Evolutionary conservation across 2,329 filamentous ascomycete genomes (phyloP).

Genomic region (Monilinia fructigena): DNA sequence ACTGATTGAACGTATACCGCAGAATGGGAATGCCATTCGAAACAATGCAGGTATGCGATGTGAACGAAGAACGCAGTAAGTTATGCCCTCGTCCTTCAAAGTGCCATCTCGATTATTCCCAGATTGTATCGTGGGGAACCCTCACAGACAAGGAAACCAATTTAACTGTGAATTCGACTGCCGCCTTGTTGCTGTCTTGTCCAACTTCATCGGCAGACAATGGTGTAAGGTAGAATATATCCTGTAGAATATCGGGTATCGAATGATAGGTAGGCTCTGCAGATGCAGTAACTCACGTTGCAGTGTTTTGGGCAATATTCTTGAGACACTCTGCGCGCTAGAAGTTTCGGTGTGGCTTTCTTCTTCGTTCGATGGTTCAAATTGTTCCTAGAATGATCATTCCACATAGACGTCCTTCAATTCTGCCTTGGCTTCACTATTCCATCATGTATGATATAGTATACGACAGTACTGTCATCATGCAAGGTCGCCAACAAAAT

Average conservation of each 20-base stretch:
- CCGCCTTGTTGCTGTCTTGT: too few species aligned
- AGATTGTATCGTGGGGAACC: constrained; percentile 24
- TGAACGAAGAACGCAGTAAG: constrained; percentile 59
- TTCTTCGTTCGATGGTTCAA: neutral
- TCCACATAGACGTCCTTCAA: constrained; percentile 43
- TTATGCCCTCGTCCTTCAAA: constrained; percentile 16
- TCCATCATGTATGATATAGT: constrained; percentile 84
- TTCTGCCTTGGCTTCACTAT: constrained; percentile 84
- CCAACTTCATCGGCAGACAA: neutral
- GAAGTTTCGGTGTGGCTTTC: neutral
- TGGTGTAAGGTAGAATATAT: neutral
- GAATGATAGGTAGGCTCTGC: neutral
- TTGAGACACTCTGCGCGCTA: neutral
- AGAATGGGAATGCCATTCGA: neutral
- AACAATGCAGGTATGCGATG: constrained; percentile 52
- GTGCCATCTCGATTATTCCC: constrained; percentile 2
- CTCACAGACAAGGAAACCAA: constrained; percentile 32
- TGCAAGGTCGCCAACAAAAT: constrained; percentile 73
- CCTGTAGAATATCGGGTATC: neutral
- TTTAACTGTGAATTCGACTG: constrained; percentile 27
- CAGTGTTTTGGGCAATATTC: neutral
- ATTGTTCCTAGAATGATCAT: neutral
- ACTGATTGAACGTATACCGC: too few species aligned
- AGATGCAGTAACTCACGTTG: neutral
- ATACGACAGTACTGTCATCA: constrained; percentile 79